Base-by-base conservation (phyloP, 2,329 filamentous ascomycete genomes). In the Colletotrichum caudatum region DNA sequence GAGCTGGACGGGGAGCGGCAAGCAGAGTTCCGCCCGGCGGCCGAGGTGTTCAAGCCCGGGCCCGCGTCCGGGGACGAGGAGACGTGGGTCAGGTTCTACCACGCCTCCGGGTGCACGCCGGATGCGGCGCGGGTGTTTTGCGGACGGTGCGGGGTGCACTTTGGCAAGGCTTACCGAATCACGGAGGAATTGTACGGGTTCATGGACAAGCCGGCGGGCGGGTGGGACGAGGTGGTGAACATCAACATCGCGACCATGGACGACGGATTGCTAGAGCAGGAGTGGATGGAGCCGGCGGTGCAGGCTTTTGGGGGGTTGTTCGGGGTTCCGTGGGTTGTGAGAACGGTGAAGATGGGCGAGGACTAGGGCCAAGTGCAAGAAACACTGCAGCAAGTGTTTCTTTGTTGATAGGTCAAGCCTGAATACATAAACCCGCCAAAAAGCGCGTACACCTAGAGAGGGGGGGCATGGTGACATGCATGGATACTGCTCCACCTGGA, bases 61-160 rank as follows among this genome's bases (percentile, higher is more conserved):
- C 16, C 35, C 46, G 60, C 61, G 1, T 65, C 73, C 51, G 70
- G 57, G 48, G 62, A 66, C 50, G 69, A 57, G 48, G 64, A 66
- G 46, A 74, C 73, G 8, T 77, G 75, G 74, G 51, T 78, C 16
- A 72, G 76, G n/a, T 78, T 76, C 73, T 78, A 74, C 56, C 77
- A 78, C 58, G 73, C 73, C 44, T 44, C n/a, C 2, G 61, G 67
- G n/a, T 75, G 75, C 48, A 64, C 70, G 26, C 44, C 58, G 5
- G 64, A 61, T 0, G 54, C 51, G 48, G 77, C 77, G 0, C 76
- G 77, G 14, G 73, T 69, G 53, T 78, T 78, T 59, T 78, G 77
- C 26, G 74, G 74, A 0, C 76, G 77, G 11, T 78, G 76, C 58
- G 76, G 77, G 39, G 50, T 56, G 37, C 56, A 58, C n/a, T 41